phyloP scores from a whole-genome alignment of 768 basidiomycete species.

The Leucocoprinus leucothites region DNA sequence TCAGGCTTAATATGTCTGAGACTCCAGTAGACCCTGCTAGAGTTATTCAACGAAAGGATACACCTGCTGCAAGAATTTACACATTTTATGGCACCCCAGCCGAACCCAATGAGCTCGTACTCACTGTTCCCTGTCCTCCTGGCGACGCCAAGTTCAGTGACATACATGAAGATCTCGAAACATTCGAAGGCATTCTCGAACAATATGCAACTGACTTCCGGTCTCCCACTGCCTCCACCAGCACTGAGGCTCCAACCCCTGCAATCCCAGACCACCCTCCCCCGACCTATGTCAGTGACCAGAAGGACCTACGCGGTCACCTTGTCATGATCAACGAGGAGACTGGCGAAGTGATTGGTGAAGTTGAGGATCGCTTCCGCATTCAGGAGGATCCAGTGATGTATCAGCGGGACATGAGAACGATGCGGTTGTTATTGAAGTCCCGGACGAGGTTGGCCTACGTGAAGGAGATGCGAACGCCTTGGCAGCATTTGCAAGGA shows the following conservation, averaged over 20 bases:
- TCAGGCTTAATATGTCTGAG: constrained; percentile 54
- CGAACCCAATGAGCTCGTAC: constrained; percentile 34
- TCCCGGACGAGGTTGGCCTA: constrained; percentile 43
- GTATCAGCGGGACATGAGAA: constrained; percentile 43
- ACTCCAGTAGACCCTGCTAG: constrained; percentile 57
- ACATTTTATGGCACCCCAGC: constrained; percentile 37
- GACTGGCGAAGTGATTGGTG: constrained; percentile 68
- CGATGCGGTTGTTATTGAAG: constrained; percentile 71
- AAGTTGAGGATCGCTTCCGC: constrained; percentile 54
- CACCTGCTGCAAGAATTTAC: constrained; percentile 37
- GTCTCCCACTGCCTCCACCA: constrained; percentile 8
- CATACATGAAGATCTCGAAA: constrained; percentile 53
- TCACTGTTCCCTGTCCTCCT: constrained; percentile 29
- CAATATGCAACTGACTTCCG: constrained; percentile 56
- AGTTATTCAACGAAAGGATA: constrained; percentile 37
- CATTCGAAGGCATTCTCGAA: constrained; percentile 61
- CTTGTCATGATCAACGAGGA: constrained; percentile 72
- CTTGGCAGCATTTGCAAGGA: constrained; percentile 53
- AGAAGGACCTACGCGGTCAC: constrained; percentile 47
- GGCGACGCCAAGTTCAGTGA: constrained; percentile 25
- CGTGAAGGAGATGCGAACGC: constrained; percentile 39
- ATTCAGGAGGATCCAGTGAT: constrained; percentile 61
- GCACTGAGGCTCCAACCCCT: constrained; percentile 6
- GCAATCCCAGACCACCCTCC: constrained; percentile 13
- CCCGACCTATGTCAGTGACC: constrained; percentile 16